Conservation (phyloP, 106 monocot species). For the Dendrobium officinale region DNA sequence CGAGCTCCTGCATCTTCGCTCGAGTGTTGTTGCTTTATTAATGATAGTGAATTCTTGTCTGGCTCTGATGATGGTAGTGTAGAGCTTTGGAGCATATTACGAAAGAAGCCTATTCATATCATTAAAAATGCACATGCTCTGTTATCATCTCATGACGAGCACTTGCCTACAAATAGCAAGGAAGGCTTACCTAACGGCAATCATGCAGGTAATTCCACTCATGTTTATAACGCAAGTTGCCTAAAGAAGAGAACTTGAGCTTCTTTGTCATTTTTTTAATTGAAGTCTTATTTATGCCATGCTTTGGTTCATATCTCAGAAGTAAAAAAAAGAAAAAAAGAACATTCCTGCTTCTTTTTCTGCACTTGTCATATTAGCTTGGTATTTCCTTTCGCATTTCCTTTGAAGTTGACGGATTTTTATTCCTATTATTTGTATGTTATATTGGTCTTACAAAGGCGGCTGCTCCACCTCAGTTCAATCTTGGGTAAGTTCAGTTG, state of each 20-base stretch:
- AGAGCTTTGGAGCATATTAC: constrained; percentile 71
- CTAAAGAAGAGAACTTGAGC: background rate
- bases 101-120: constrained; percentile 72
- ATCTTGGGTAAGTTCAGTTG: constrained; percentile 90
- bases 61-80: constrained; percentile 96
- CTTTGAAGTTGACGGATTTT: background rate
- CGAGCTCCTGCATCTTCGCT: constrained; percentile 72
- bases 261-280: background rate
- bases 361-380: background rate
- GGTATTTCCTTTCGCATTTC: background rate
- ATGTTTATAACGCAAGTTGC: background rate
- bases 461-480: constrained; percentile 36
- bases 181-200: constrained; percentile 26
- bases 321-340: background rate
- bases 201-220: constrained; percentile 20
- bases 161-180: constrained; percentile 13
- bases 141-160: constrained; percentile 5
- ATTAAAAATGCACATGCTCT: constrained; percentile 79
- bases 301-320: background rate
- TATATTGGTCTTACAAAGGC: constrained; percentile 23
- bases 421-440: background rate
- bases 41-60: constrained; percentile 77
- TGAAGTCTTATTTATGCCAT: background rate
- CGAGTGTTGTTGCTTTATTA: constrained; percentile 88
- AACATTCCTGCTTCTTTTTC: background rate